Conservation (phyloP, 306 rosid genomes). For the Inga leiocalycina region DNA sequence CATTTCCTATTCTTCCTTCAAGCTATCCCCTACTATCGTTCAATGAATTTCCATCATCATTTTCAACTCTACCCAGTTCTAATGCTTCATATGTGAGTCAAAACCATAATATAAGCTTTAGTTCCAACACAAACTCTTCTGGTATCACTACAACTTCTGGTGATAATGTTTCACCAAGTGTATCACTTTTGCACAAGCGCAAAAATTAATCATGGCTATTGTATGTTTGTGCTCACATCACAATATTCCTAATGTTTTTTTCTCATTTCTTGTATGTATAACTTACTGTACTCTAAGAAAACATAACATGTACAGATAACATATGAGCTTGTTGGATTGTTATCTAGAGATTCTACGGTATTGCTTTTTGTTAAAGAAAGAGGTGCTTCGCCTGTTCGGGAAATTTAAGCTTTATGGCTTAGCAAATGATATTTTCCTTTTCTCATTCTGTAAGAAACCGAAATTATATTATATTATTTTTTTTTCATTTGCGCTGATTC, state of each 20-base stretch:
- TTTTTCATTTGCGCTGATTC: too few species aligned
- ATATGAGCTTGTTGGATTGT: background rate
- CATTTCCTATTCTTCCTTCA: background rate
- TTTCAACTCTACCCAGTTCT: background rate
- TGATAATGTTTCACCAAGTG: background rate
- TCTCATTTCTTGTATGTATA: background rate
- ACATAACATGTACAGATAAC: background rate
- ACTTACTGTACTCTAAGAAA: background rate
- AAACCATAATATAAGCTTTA: background rate
- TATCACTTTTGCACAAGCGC: background rate
- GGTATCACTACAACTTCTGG: background rate
- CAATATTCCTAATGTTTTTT: background rate
- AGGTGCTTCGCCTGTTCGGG: too few species aligned
- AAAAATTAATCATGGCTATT: background rate
- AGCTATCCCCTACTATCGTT: background rate
- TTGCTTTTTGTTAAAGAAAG: background rate
- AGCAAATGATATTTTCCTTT: too few species aligned
- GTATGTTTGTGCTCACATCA: background rate
- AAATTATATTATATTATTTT: too few species aligned
- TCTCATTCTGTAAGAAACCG: too few species aligned
- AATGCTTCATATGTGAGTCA: too few species aligned
- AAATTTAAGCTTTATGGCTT: too few species aligned
- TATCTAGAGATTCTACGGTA: background rate
- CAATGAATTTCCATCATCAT: background rate
- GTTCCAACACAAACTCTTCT: background rate